Evolutionary conservation across 2,329 filamentous ascomycete species (phyloP).

Genomic region (Monilinia fructigena): DNA sequence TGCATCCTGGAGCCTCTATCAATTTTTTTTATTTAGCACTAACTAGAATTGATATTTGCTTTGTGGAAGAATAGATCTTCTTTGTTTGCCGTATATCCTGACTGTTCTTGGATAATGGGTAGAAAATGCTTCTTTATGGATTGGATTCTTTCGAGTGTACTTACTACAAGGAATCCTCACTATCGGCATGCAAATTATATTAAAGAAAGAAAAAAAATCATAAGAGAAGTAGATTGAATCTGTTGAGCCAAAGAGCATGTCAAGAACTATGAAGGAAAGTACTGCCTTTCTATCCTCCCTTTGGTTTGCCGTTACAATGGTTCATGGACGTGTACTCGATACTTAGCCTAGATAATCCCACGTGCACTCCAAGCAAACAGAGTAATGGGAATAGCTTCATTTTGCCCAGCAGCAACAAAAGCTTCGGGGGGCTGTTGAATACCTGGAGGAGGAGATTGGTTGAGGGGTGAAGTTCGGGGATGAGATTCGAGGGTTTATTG

Average conservation of each 20-base stretch:
- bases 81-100: neutral
- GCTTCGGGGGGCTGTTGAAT: neutral
- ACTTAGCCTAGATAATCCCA: too few relatives aligned
- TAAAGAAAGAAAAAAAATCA: neutral
- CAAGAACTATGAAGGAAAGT: neutral
- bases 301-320: too few relatives aligned
- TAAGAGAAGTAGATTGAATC: neutral
- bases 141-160: neutral
- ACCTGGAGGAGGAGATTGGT: too few relatives aligned
- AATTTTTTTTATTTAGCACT: neutral
- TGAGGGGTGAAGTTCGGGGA: too few relatives aligned
- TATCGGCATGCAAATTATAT: too few relatives aligned
- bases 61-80: neutral
- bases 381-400: too few relatives aligned
- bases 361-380: too few relatives aligned
- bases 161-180: neutral
- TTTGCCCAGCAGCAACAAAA: too few relatives aligned
- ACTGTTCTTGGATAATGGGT: slow-evolving; percentile 12
- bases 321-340: too few relatives aligned
- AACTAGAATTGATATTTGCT: neutral
- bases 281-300: too few relatives aligned
- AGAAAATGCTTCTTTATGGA: slow-evolving; percentile 3
- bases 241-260: too few relatives aligned
- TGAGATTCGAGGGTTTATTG: too few relatives aligned
- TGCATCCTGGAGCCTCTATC: neutral